A percentile compares a stretch with the other conserved stretches of the same genome.
These are phyloP conservation scores for Panellus pusillus DNA, from an alignment of 768 basidiomycete genomes.

Conservation along the genomic window DNA sequence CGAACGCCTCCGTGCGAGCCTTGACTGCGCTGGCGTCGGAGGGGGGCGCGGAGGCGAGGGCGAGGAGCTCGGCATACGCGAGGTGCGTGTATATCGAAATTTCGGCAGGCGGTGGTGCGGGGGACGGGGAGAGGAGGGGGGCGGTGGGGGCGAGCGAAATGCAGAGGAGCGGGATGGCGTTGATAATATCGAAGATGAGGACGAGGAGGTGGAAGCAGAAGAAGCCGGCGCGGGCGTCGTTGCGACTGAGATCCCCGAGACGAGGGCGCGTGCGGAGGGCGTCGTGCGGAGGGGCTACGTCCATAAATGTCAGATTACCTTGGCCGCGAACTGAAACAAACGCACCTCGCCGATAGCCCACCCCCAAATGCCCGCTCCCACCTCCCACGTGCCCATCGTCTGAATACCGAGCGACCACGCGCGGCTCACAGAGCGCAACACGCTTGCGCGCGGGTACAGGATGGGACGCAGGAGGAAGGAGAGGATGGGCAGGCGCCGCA, in stretches of 20 bases:
- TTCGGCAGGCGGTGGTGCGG: slow-evolving; percentile 58
- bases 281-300: slow-evolving; percentile 41
- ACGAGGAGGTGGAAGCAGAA: too few relatives aligned
- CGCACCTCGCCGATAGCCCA: slow-evolving; percentile 55
- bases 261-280: slow-evolving; percentile 36
- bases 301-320: background rate
- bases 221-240: slow-evolving; percentile 28
- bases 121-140: slow-evolving; percentile 40
- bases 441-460: slow-evolving; percentile 18
- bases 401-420: slow-evolving; percentile 52
- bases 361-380: slow-evolving; percentile 60
- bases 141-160: background rate
- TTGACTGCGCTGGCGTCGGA: slow-evolving; percentile 34
- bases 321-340: background rate
- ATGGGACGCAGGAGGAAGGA: slow-evolving; percentile 43
- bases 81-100: slow-evolving; percentile 59
- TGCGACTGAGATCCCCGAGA: slow-evolving; percentile 63
- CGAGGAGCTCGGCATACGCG: slow-evolving; percentile 63
- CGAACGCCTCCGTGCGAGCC: slow-evolving; percentile 21
- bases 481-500: slow-evolving; percentile 56
- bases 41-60: slow-evolving; percentile 37
- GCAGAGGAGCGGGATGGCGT: slow-evolving; percentile 3
- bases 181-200: background rate
- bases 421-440: slow-evolving; percentile 46
- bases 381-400: slow-evolving; percentile 64